Evolutionary conservation across 2,329 filamentous ascomycete genomes (phyloP), one percentile per base, ranked within the genome.

Genomic region (Blastomyces gilchristii): DNA sequence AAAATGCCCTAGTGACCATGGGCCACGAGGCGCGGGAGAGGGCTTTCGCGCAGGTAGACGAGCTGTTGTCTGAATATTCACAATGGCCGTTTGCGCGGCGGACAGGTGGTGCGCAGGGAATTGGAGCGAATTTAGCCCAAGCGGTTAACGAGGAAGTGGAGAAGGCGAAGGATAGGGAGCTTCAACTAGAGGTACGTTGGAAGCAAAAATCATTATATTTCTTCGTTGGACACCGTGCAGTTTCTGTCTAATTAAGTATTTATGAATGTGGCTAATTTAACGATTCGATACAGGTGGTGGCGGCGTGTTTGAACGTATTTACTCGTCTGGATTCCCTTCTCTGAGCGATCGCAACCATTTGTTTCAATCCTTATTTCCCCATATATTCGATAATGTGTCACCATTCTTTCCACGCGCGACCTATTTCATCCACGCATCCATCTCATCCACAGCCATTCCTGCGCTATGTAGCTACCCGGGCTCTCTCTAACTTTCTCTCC

Each of bases 11-110:
- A 71, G 90, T 90, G 63, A 95, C 90, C 16, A 85, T 99, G 67
- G 91, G 92, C 69, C 94, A 97, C 74, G 94, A 99, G 80, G 87
- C 93, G 63, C 83, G 94, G 69, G 94, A 99, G 78, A 83, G 93
- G 68, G 93, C 94, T 4, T 99, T 97, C 76, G 91, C 91, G 50
- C 93, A 97, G 80, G 96, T 96, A 22, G 94, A 99, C 75, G 94
- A 97, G 78, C 79, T 99, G 67, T 81, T 99, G 64, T 91, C 91
- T 52, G 93, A 97, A 74, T 99, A 97, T 78, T 96, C 91, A 71
- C 94, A 97, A 79, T 99, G 89, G 88, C 94, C 94, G 0, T 99
- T 99, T 79, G 91, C 87, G 61, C 88, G 87, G 78, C 89, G 92
- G 77, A 73, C 83, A 4, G 85, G 85, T 52, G 89, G 90, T 37